Evolutionary conservation across 305 asterid species (phyloP).

Genomic region (Ajuga reptans): DNA sequence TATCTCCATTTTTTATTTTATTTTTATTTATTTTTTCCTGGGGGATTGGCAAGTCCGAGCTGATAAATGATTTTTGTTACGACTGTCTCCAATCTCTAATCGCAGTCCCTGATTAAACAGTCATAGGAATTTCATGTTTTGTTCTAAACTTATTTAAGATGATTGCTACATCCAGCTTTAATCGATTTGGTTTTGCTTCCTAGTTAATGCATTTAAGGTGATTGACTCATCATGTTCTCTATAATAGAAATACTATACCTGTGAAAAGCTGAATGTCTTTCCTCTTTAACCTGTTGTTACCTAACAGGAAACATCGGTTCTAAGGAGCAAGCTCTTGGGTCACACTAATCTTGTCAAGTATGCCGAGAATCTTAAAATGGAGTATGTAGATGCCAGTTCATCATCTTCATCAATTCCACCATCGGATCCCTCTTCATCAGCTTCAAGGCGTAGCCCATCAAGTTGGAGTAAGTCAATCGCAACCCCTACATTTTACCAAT

Average conservation of each 20-base stretch:
- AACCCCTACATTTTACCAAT: not conserved
- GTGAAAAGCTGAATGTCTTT: not conserved
- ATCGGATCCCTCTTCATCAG: conserved; percentile 63
- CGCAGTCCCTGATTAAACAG: not conserved
- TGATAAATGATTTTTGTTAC: not conserved
- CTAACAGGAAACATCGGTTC: conserved; percentile 69
- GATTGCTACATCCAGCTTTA: not conserved
- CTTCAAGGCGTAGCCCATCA: conserved; percentile 51
- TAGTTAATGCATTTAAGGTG: not conserved
- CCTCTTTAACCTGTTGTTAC: conserved; percentile 2
- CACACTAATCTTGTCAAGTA: conserved; percentile 63
- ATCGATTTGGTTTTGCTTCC: not conserved
- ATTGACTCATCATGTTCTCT: not conserved
- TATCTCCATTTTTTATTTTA: not conserved
- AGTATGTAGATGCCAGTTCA: conserved; percentile 47
- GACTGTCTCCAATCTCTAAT: not conserved
- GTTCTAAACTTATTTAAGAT: not conserved
- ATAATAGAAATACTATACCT: not conserved
- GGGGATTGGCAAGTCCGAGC: not conserved
- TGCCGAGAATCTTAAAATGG: conserved; percentile 54
- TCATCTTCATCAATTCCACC: conserved; percentile 41
- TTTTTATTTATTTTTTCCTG: no score
- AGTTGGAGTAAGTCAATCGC: conserved; percentile 58
- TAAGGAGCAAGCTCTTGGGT: conserved; percentile 63
- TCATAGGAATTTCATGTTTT: not conserved